These are phyloP conservation scores for Pelargonium myrrhifolium DNA, from an alignment of 441 rosid genomes.

Conservation along the genomic window DNA sequence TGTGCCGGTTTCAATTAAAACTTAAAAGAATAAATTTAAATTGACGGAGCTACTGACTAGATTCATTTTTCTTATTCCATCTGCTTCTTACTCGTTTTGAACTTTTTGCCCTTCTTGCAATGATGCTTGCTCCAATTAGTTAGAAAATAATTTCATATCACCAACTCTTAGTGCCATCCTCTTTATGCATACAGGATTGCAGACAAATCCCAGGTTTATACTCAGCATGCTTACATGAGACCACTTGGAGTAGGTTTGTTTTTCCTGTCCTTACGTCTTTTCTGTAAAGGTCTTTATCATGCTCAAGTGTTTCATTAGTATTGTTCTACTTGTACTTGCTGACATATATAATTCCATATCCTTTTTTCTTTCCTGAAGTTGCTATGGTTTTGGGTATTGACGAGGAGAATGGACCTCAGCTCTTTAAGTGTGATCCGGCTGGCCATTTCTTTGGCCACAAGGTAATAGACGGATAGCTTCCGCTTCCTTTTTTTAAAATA, in stretches of 20 bases:
- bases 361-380: slow-evolving; percentile 40
- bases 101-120: no score
- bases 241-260: slow-evolving; percentile 91
- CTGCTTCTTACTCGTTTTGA: neutral
- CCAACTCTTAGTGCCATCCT: neutral
- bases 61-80: neutral
- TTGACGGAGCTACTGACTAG: neutral
- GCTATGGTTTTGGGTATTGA: slow-evolving; percentile 92
- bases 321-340: slow-evolving; percentile 1
- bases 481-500: neutral
- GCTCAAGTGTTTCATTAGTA: slow-evolving; percentile 1
- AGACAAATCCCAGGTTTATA: slow-evolving; percentile 88
- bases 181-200: slow-evolving; percentile 58
- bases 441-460: slow-evolving; percentile 97
- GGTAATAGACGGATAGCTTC: slow-evolving; percentile 32
- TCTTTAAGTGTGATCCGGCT: slow-evolving; percentile 97
- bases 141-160: neutral
- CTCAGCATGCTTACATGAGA: slow-evolving; percentile 99
- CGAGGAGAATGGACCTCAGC: slow-evolving; percentile 83
- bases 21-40: neutral
- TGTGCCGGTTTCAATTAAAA: neutral
- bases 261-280: slow-evolving; percentile 15
- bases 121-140: neutral
- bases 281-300: neutral
- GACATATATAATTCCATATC: neutral